Base-by-base conservation (phyloP, 2,329 filamentous ascomycete species). In the Arthroderma sp. region DNA sequence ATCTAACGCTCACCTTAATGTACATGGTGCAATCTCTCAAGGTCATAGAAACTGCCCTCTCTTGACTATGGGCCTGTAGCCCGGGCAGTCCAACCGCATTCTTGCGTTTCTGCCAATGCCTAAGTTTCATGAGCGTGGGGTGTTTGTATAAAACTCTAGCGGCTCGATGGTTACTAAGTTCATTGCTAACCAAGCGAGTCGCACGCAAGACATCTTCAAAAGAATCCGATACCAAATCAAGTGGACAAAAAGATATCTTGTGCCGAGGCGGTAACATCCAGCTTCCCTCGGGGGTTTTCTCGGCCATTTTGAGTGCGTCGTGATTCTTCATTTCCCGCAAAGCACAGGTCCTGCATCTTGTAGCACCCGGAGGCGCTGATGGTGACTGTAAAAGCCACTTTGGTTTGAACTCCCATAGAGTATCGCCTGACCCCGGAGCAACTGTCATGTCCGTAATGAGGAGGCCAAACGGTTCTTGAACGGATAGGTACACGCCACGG, bases 311-410 rank as follows among this genome's bases (percentile, higher is more conserved):
- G 46, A 59, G 53, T 38, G 53, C 47, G 40, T 68, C 49, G 52
- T 61, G 43, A 60, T 70, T 64, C 47, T 70, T 69, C 64, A 67
- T 66, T 29, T 68, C 69, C 39, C 69, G 57, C 52, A 74, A 48
- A 66, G 85, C 85, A 59, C 85, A 91, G 34, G 81, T 86, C 30
- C 85, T 77, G 63, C 85, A 91, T 42, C 82, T 71, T 42, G 68
- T 73, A 36, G 82, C 75, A 29, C 65, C 62, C 0, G 57, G 28
- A 1, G 84, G 85, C 0, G 84, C 83, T 33, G 76, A 78, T 3
- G 80, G 83, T 2, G 83, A 88, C 59, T 87, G 83, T 6, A 72
- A 66, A 28, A 91, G 73, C 85, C 85, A 91, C 63, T 91, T 91
- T 9, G 85, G 84, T 59, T 91, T 91, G 64, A 89, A 82, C 59